Evolutionary conservation across 306 rosid genomes (phyloP).

Genomic region (Ammopiptanthus mongolicus): DNA sequence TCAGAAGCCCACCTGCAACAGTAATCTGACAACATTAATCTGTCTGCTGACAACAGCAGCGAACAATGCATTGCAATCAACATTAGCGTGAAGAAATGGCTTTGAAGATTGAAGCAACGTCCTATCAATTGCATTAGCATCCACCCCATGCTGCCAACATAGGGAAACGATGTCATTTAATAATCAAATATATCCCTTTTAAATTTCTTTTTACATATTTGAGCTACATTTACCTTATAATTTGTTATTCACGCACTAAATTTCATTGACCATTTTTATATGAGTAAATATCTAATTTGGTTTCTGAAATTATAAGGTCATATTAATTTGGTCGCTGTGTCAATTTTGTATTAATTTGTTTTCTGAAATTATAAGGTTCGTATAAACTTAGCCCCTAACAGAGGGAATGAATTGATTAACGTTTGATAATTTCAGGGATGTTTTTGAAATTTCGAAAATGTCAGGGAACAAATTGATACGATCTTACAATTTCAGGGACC

Average conservation of each 20-base stretch:
- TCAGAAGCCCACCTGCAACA: constrained; percentile 48
- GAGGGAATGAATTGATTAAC: too few relatives aligned
- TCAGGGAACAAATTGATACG: too few relatives aligned
- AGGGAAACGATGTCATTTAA: constrained; percentile 5
- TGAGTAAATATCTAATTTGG: too few relatives aligned
- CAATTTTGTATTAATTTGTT: too few relatives aligned
- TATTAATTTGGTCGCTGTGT: too few relatives aligned
- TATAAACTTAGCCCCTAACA: too few relatives aligned
- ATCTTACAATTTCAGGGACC: too few relatives aligned
- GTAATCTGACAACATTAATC: constrained; percentile 42
- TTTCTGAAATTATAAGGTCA: too few relatives aligned
- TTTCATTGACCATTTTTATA: too few relatives aligned
- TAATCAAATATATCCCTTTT: not conserved
- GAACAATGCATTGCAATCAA: constrained; percentile 55
- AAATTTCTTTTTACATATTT: not conserved
- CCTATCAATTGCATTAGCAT: constrained; percentile 45
- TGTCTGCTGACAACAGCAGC: constrained; percentile 62
- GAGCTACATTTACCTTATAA: not conserved
- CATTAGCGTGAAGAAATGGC: constrained; percentile 54
- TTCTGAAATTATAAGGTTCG: too few relatives aligned
- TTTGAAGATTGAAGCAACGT: constrained; percentile 53
- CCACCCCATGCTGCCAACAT: constrained; percentile 50
- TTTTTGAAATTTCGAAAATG: too few relatives aligned
- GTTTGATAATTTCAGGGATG: too few relatives aligned
- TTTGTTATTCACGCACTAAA: not conserved